Evolutionary conservation across 805 yeast species (phyloP).

Genomic region (Candida morakotiae): DNA sequence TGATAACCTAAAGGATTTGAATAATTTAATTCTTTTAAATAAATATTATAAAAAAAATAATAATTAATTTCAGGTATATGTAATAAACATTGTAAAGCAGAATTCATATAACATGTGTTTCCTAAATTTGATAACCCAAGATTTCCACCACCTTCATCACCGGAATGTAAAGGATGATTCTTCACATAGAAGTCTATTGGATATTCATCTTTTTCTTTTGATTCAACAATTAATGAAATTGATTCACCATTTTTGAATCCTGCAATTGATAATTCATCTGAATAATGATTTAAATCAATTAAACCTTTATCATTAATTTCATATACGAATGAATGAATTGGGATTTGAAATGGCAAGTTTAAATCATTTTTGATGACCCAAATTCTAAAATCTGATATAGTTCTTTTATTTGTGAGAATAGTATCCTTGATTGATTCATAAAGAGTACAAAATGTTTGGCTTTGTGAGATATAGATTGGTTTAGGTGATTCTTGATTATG

Average conservation of each 20-base stretch:
- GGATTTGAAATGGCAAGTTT: constrained; percentile 20
- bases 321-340: constrained; percentile 22
- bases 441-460: constrained; percentile 31
- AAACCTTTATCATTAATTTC: constrained; percentile 26
- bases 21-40: constrained; percentile 61
- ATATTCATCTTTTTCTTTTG: constrained; percentile 15
- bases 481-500: constrained; percentile 6
- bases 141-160: constrained; percentile 32
- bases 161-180: neutral
- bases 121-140: constrained; percentile 73
- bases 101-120: constrained; percentile 92
- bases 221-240: constrained; percentile 29
- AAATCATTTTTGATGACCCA: constrained; percentile 32
- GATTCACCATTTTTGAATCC: constrained; percentile 18
- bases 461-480: constrained; percentile 24
- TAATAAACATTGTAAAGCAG: constrained; percentile 83
- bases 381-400: constrained; percentile 21
- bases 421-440: constrained; percentile 21
- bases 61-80: constrained; percentile 81
- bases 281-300: constrained; percentile 20
- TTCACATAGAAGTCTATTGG: constrained; percentile 17
- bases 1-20: constrained; percentile 81
- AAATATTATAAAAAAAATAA: constrained; percentile 65
- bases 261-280: constrained; percentile 24
- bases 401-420: constrained; percentile 14